phyloP scores from a whole-genome alignment of 495 filamentous ascomycete genomes.

The Xanthoparmelia taractica region DNA sequence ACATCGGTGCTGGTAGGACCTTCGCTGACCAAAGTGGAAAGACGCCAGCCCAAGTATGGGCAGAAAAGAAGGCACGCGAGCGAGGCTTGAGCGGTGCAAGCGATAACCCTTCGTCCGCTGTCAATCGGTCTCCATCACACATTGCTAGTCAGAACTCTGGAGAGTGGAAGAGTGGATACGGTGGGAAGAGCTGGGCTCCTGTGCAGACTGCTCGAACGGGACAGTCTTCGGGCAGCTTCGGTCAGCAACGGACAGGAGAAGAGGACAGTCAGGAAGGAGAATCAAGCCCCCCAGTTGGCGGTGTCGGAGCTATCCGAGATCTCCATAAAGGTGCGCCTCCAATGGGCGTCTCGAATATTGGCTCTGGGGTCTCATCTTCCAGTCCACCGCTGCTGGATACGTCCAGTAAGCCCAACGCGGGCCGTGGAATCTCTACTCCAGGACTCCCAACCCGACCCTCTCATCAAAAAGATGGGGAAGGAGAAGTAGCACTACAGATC shows the following conservation, averaged over 20 bases:
- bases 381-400: constrained; percentile 56
- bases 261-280: constrained; percentile 41
- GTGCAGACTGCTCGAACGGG: constrained; percentile 66
- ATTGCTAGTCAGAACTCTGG: constrained; percentile 62
- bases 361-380: constrained; percentile 42
- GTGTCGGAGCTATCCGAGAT: constrained; percentile 64
- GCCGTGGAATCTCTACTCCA: constrained; percentile 59
- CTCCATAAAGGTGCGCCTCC: constrained; percentile 64
- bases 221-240: constrained; percentile 51
- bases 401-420: constrained; percentile 52
- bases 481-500: constrained; percentile 45
- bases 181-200: constrained; percentile 79
- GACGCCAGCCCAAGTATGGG: constrained; percentile 94
- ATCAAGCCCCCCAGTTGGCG: constrained; percentile 47
- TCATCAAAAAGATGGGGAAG: constrained; percentile 42
- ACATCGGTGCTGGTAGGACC: constrained; percentile 77
- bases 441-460: constrained; percentile 56
- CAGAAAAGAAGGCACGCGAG: constrained; percentile 86
- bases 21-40: constrained; percentile 94
- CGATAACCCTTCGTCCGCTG: constrained; percentile 30
- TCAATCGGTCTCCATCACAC: constrained; percentile 36
- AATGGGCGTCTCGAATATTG: constrained; percentile 50
- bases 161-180: constrained; percentile 85
- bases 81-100: constrained; percentile 46
- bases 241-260: constrained; percentile 51